Evolutionary conservation across 2,329 filamentous ascomycete genomes (phyloP), one percentile per base, ranked within the genome.

Genomic region (Penicillium hordei): DNA sequence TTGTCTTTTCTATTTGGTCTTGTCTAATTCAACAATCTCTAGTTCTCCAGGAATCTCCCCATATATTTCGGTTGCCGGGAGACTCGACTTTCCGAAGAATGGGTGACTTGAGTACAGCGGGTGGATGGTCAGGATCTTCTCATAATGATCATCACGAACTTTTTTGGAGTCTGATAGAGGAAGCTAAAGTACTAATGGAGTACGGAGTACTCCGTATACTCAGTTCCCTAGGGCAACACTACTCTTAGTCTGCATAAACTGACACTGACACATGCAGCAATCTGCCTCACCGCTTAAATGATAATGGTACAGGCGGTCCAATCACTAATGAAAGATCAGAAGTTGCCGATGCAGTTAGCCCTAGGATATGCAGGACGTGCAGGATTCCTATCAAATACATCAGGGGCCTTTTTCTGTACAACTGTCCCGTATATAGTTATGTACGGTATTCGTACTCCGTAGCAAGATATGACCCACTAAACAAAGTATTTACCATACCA

Each of bases 401-500:
- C 29, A 3, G 3, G 21, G 21, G 21, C 3, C 21, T 23, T 23
- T 23, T 23, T 23, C 21, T 3, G 21, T 23, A 23, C 21, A 23
- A 23, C 21, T 23, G 27, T 29, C 27, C 8, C 9, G 27, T 10
- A 29, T 29, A 29, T 29, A 29, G 2, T 23, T 23, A 23, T 23
- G 21, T 29, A 31, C 29, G 12, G 31, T 33, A 33, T 12, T 9
- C 4, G 31, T 15, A 33, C 12, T 13, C 12, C 31, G 31, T 33
- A 13, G 5, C 31, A 33, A 33, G 12, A 12, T 33, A 33, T 42
- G 51, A 29, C 36, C 39, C 38, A 50, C 39, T 21, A 8, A 45
- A 33, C 21, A 45, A 34, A 8, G 58, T 60, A 57, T 51, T 23
- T 57, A 57, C 53, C 53, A 48, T 58, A 61, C 50, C 27, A 36